These are phyloP conservation scores for Quercus phellos DNA, from an alignment of 331 rosid species.

Conservation along the genomic window DNA sequence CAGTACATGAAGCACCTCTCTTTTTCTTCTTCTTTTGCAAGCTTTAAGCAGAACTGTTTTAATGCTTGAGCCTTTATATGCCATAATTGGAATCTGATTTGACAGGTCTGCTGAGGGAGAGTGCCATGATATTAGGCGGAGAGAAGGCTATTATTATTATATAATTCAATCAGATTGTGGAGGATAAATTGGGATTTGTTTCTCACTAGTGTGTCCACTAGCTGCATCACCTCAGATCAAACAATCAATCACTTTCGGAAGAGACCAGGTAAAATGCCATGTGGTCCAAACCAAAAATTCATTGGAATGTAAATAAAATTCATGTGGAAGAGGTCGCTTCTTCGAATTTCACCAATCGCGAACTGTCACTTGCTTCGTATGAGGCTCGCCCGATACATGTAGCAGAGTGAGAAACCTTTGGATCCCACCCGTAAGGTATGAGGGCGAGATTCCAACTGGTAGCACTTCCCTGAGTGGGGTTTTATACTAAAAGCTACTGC, in stretches of 20 bases:
- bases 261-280: neutral
- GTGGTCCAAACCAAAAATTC: neutral
- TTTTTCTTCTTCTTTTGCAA: slow-evolving; percentile 16
- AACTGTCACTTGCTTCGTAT: no score
- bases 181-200: neutral
- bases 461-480: neutral
- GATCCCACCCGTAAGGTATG: no score
- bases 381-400: no score
- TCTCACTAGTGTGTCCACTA: neutral
- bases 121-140: neutral
- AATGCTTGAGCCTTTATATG: neutral
- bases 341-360: no score
- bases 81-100: neutral
- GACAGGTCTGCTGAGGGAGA: neutral
- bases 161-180: neutral
- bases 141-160: neutral
- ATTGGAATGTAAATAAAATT: neutral
- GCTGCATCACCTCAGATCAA: neutral
- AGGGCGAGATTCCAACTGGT: neutral
- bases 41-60: neutral
- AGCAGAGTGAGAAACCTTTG: neutral
- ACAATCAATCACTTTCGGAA: neutral
- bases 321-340: neutral
- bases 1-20: neutral
- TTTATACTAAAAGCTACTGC: neutral